phyloP scores from a whole-genome alignment of 768 basidiomycete genomes.

The Melanogaster broomeanus region DNA sequence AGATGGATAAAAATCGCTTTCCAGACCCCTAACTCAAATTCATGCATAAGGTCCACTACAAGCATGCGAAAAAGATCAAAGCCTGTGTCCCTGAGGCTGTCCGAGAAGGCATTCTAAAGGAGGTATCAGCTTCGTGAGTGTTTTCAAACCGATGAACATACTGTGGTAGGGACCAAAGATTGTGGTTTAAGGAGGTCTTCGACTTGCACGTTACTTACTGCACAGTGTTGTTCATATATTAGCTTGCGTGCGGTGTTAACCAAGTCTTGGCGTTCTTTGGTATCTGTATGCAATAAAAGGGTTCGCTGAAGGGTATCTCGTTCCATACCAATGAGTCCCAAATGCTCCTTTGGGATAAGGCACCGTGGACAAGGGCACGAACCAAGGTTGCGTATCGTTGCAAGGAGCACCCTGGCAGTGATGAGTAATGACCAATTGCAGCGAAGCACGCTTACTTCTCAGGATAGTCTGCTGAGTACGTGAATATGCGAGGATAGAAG shows the following conservation, averaged over 20 bases:
- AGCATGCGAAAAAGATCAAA: slow-evolving; percentile 28
- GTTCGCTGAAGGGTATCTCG: no score
- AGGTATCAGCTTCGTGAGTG: background rate
- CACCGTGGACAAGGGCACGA: no score
- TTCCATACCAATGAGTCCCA: no score
- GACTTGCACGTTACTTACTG: background rate
- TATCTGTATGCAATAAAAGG: no score
- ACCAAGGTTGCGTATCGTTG: no score
- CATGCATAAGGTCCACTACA: slow-evolving; percentile 31
- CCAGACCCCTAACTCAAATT: slow-evolving; percentile 36
- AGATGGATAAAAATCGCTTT: slow-evolving; percentile 38
- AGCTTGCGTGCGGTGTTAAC: background rate
- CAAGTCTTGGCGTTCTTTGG: accelerated
- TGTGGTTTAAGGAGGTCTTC: background rate
- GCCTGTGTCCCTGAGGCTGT: slow-evolving; percentile 8
- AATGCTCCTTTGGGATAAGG: no score
- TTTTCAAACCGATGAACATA: background rate
- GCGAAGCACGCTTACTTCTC: slow-evolving; percentile 20
- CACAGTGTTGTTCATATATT: background rate
- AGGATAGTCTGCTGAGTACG: slow-evolving; percentile 22
- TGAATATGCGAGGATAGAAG: slow-evolving; percentile 19
- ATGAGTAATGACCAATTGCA: background rate
- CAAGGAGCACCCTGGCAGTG: no score
- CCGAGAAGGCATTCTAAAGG: slow-evolving; percentile 32
- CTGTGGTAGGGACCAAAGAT: background rate